Conservation (phyloP, 352 stramenopile species). For the Heterotrichella gracilis region DNA sequence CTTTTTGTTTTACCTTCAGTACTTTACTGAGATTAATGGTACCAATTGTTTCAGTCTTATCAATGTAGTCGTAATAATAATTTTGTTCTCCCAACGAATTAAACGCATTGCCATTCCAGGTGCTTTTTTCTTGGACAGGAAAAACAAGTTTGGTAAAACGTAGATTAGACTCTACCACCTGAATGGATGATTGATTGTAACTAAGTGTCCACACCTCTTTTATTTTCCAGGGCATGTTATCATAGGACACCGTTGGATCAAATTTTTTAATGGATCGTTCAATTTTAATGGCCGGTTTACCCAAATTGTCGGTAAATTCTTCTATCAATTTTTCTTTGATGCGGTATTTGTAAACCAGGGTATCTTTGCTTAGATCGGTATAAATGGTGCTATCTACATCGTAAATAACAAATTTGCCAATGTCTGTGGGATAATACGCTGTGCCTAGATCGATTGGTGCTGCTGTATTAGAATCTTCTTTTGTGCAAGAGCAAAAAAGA, state of each 20-base stretch:
- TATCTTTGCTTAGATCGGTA: neutral
- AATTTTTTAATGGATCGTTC: neutral
- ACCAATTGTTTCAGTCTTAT: neutral
- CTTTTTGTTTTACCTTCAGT: neutral
- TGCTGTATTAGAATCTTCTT: conserved; percentile 7
- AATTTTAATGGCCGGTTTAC: neutral
- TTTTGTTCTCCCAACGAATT: neutral
- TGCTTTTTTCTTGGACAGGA: neutral
- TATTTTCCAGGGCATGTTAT: neutral
- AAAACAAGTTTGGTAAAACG: neutral
- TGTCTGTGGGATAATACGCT: neutral
- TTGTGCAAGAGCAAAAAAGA: neutral
- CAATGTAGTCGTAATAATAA: neutral
- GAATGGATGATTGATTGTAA: neutral
- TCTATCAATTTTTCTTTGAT: neutral
- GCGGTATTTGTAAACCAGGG: neutral
- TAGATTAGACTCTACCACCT: neutral
- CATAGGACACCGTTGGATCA: neutral
- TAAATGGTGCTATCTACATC: neutral
- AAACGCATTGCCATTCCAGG: neutral
- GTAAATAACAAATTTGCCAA: neutral
- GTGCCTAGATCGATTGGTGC: too few relatives aligned
- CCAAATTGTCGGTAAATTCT: neutral
- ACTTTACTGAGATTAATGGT: neutral
- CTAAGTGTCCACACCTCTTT: neutral